These are phyloP conservation scores for Pyrrhoderma lamaoense DNA, from an alignment of 1,284 basidiomycete genomes.

Conservation along the genomic window DNA sequence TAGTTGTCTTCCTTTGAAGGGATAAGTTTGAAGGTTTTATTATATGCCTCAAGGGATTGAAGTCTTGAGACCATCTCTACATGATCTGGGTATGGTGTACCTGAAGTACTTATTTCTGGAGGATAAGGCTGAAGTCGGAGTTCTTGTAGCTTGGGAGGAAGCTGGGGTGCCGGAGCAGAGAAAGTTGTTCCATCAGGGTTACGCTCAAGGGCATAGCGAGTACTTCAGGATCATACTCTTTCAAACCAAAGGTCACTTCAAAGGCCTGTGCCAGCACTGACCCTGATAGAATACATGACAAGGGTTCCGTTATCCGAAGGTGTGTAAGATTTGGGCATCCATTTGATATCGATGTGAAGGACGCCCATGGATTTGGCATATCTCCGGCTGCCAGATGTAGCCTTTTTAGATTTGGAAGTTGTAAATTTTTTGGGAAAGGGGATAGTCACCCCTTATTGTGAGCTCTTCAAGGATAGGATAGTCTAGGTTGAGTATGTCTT, in stretches of 20 bases:
- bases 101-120: constrained; percentile 14
- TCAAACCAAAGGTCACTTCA: constrained; percentile 15
- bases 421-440: constrained; percentile 11
- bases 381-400: constrained; percentile 18
- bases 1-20: constrained; percentile 16
- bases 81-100: constrained; percentile 16
- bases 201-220: constrained; percentile 14
- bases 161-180: constrained; percentile 5
- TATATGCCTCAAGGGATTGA: constrained; percentile 2
- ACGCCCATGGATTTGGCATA: constrained; percentile 20
- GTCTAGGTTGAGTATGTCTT: constrained; percentile 12
- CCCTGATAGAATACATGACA: constrained; percentile 17
- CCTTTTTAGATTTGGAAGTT: constrained; percentile 14
- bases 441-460: constrained; percentile 18
- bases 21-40: constrained; percentile 12
- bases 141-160: constrained; percentile 10
- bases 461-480: constrained; percentile 15
- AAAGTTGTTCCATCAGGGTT: constrained; percentile 6
- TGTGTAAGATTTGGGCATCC: constrained; percentile 18
- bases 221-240: constrained; percentile 12
- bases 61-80: constrained; percentile 15
- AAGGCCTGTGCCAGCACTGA: constrained; percentile 14
- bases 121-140: constrained; percentile 17
- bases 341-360: constrained; percentile 11
- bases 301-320: constrained; percentile 16